These are phyloP conservation scores for Chlamydomonas schloesseri DNA, from an alignment of 139 green algal genomes.

Conservation along the genomic window DNA sequence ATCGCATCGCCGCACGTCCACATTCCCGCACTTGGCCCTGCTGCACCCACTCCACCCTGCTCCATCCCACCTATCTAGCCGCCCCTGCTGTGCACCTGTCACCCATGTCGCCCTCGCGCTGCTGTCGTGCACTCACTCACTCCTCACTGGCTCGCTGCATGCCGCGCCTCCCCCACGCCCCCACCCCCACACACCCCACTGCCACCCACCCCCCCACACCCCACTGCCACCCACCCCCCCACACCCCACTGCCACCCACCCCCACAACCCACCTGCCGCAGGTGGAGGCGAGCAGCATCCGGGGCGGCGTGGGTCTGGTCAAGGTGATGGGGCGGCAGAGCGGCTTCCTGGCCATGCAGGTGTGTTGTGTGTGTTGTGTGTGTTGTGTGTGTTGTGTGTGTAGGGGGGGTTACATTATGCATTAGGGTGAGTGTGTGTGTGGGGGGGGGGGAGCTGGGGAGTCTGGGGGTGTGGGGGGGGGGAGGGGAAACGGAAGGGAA, in stretches of 20 bases:
- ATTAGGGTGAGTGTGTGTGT: no score
- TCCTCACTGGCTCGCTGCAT: no score
- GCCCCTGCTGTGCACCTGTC: no score
- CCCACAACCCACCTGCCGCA: constrained; percentile 62
- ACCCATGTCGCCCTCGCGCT: no score
- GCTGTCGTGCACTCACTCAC: no score
- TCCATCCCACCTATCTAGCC: no score
- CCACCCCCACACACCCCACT: no score
- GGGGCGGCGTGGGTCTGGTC: constrained; percentile 89
- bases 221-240: no score
- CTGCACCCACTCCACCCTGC: no score
- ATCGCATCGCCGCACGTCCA: no score
- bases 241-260: constrained; percentile 67
- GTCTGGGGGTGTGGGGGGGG: not conserved
- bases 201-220: not conserved
- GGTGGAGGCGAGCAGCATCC: constrained; percentile 83
- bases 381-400: not conserved
- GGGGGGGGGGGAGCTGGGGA: not conserved
- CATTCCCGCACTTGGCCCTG: no score
- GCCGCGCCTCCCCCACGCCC: no score
- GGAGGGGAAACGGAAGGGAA: not conserved
- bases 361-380: not conserved
- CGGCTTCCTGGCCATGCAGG: constrained; percentile 91
- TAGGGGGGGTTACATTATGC: not conserved
- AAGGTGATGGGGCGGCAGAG: constrained; percentile 93